Evolutionary conservation across 345 rosid species (phyloP), one percentile per base, ranked within the genome.

Genomic region (Populus simonii): DNA sequence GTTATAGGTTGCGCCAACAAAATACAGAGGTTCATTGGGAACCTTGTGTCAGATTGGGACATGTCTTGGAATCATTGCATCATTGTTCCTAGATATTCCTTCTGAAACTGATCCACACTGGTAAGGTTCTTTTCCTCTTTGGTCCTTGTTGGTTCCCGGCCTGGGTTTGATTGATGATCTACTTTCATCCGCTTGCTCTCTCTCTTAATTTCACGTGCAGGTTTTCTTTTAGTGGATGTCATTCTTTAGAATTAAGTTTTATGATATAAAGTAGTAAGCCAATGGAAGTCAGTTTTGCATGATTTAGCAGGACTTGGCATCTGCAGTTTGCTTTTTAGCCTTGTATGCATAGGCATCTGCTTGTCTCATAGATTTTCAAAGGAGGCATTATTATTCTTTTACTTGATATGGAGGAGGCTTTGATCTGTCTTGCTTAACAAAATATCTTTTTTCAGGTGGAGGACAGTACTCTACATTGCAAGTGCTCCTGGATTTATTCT

Each of bases 1-100:
- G 41, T 51, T 85, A 9, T 78, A 92, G 95, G 92, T 92, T 84
- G 86, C 97, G 77, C 92, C 95, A 53, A 91, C 95, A 43, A 91
- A 86, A 18, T 93, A 88, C 79, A 87, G 94, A 82, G 97, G 95
- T 69, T 91, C 89, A 18, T 82, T 92, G 59, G 97, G 93, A 76
- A 84, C 92, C 74, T 71, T 89, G 57, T 87, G 88, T 82, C 92
- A 89, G 69, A 83, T 90, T 71, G 94, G 92, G 79, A 91, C 95
- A 20, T 92, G 97, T 88, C 87, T 89, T 76, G 95, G 95, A 68
- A 90, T 91, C 67, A 86, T 92, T 70, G 71, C 84, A 51, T 91
- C 95, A 63, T 77, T 91, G 31, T 59, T 61, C 36, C 70, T 70
- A 10, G 95, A 86, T 72, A 86, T 92, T 78, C 90, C 88, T 12